Evolutionary conservation across 768 basidiomycete species (phyloP), one percentile per base, ranked within the genome.

Genomic region (Mycena latifolia): DNA sequence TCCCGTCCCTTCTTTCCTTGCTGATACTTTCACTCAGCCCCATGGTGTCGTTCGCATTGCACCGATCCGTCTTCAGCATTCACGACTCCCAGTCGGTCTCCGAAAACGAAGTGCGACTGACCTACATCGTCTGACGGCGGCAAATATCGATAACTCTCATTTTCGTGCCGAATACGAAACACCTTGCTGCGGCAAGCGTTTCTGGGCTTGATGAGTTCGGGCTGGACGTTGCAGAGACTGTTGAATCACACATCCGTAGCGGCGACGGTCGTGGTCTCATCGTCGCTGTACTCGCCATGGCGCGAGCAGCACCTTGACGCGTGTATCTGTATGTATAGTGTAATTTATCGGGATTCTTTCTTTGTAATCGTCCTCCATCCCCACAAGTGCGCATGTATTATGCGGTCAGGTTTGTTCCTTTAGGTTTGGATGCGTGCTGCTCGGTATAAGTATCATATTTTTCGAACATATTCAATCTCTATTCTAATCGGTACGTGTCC

Each of bases 101-200:
- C 1, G 92, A 93, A 63, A 93, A 94, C 76, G 92, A 94, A 74
- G 81, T 95, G 28, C 85, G 87, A 29, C 81, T 96, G 47, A 86
- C 86, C 11, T 96, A 95, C 75, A 76, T 72, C 50, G 72, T 92
- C 55, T 74, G 79, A 41, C 73, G 78, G 3, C 77, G 72, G 15
- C 77, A 76, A 14, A 69, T 92, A 9, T 82, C 80, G 0, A 83
- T 94, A 60, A 83, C 80, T 0, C 78, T 93, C 0, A 82, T 92
- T 41, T 94, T 92, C 67, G 83, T 87, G 24, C 90, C 92, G 5
- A 90, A 91, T 69, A 91, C 91, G 0, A 80, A 88, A 54, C 83
- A 85, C 50, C 77, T 94, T 10, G 90, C 86, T 0, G 85, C 88
- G 37, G 92, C 86, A 6, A 81, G 86, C 24, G 82, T 88, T 11